Evolutionary conservation across 208 protist species (phyloP), one percentile per base, ranked within the genome.

Genomic region (Trypanosoma boissoni): DNA sequence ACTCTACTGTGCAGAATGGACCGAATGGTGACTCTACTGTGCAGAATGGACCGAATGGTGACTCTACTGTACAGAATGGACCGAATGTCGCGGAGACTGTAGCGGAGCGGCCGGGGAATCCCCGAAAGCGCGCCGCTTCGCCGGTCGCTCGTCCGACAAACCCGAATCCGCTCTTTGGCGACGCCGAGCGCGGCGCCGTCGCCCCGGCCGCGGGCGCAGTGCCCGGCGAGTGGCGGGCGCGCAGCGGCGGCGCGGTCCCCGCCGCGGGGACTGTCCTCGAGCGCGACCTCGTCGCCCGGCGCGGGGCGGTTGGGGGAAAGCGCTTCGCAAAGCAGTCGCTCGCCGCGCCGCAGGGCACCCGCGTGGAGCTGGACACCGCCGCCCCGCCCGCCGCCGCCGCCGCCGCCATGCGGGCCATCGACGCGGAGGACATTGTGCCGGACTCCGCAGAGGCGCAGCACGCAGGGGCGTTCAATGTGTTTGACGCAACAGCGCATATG

Each of bases 121-220:
- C 43, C 37, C 21, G 32, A 34, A 39, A 18, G 32, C 43, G 58
- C 3, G 21, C 9, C 16, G 16, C 36, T 29, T 45, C 43, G 44
- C 58, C 31, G 43, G 23, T 44, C 34, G 81, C 74, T 0, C 70
- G 81, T 18, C 66, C 53, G 24, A 88, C 74, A 6, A 74, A 88
- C 34, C 72, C 77, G 24, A 68, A 76, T 28, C 81, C 74, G 9
- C 76, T 88, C 32, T 88, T 88, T 43, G 54, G 69, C 1, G 77
- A 81, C 6, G 21, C 67, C 6, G 9, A 41, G 14, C 45, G 52
- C 18, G 68, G 54, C 58, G 41, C 4, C 3, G 61, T 39, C 4
- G 31, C 61, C 58, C 34, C 8, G 34, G 12, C 34, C 34, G 34
- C 12, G 8, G 8, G 34, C 34, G 34, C 34, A 6, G 34, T 6